Percentiles rank a stretch among this genome's conserved stretches.
phyloP scores from a whole-genome alignment of 768 basidiomycete species.

The Mrakia frigida region DNA sequence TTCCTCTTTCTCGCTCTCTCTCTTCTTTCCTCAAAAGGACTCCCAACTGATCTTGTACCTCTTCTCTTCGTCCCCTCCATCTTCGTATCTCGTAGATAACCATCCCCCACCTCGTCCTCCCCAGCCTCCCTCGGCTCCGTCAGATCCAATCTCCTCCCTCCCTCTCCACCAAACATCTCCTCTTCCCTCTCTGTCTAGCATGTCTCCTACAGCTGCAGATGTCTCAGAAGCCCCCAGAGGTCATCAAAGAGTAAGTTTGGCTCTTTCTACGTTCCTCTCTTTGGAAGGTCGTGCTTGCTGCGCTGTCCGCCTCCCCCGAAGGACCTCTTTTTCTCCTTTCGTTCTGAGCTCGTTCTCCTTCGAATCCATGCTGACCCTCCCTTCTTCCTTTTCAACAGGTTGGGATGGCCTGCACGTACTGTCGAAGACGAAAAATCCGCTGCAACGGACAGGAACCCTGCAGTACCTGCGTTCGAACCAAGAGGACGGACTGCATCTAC shows the following conservation, averaged over 20 bases:
- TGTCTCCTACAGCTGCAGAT: background rate
- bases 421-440: constrained; percentile 2
- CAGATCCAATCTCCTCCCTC: background rate
- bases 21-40: no score
- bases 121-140: background rate
- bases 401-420: background rate
- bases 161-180: background rate
- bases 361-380: background rate
- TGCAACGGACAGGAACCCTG: background rate
- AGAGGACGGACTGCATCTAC: background rate
- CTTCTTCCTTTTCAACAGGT: background rate
- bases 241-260: background rate
- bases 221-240: background rate
- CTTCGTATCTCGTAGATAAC: no score
- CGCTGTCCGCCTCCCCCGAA: background rate
- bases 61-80: no score
- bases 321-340: no score
- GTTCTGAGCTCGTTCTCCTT: background rate
- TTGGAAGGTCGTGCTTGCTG: background rate
- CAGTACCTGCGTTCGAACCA: background rate
- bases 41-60: no score
- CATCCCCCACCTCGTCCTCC: background rate
- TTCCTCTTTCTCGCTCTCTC: no score
- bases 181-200: background rate
- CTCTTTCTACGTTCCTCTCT: background rate